Conservation (phyloP, 805 yeast species). For the Starmerella powellii region DNA sequence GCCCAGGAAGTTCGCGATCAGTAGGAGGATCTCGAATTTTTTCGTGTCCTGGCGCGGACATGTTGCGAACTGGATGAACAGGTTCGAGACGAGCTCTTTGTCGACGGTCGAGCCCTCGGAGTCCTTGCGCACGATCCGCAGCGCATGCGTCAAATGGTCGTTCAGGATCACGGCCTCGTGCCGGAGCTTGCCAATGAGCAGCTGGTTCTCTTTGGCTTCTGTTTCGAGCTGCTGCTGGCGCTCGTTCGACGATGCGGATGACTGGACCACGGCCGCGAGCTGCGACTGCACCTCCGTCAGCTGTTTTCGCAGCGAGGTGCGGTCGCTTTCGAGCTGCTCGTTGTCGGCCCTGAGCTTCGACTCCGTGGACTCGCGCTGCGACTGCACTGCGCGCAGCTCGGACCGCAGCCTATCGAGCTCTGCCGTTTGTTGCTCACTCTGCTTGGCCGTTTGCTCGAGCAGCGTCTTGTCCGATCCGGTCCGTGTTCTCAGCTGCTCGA, state of each 20-base stretch:
- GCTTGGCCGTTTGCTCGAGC: not conserved
- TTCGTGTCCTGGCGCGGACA: conserved; percentile 89
- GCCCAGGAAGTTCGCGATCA: conserved; percentile 67
- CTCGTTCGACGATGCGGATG: conserved; percentile 4
- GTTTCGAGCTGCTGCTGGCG: conserved; percentile 29
- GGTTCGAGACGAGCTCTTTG: conserved; percentile 75
- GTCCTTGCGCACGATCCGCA: conserved; percentile 68
- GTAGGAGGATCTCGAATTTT: conserved; percentile 80
- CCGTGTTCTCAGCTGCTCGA: conserved; percentile 30
- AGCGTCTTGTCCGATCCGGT: not conserved
- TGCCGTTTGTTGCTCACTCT: conserved; percentile 19
- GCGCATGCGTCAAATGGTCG: conserved; percentile 90
- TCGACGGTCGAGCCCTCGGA: conserved; percentile 69
- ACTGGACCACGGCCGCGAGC: not conserved
- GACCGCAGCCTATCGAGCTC: conserved; percentile 25
- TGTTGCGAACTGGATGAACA: conserved; percentile 70
- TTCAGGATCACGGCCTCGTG: conserved; percentile 90
- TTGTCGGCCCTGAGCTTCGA: not conserved
- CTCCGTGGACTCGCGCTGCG: not conserved
- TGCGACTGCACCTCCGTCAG: conserved; percentile 2
- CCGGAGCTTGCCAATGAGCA: conserved; percentile 76
- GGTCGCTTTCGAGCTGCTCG: conserved; percentile 4
- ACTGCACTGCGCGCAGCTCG: conserved; percentile 21
- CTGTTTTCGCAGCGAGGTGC: conserved; percentile 2
- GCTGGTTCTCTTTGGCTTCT: conserved; percentile 52